Evolutionary conservation across 441 rosid genomes (phyloP).

Genomic region (Dalechampia spathulata): DNA sequence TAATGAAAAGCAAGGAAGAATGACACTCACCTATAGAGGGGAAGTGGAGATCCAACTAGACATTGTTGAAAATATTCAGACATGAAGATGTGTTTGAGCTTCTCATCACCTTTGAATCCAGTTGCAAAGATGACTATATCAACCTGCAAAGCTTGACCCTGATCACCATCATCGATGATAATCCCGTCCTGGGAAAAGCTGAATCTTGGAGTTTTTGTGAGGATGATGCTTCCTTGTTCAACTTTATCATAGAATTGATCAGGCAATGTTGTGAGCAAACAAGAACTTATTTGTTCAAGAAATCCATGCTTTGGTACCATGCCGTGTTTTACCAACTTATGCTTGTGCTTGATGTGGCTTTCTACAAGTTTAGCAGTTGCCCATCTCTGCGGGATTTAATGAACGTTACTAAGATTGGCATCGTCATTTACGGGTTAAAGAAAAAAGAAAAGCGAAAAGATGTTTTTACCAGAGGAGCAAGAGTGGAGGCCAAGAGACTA

Average conservation of each 20-base stretch:
- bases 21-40: conserved; percentile 38
- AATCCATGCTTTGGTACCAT: conserved; percentile 42
- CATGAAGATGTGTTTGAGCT: conserved; percentile 28
- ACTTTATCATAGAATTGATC: conserved; percentile 36
- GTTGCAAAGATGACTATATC: conserved; percentile 42
- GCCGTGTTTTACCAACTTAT: conserved; percentile 28
- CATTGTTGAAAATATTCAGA: conserved; percentile 19
- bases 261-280: conserved; percentile 26
- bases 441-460: background rate
- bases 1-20: no score
- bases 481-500: conserved; percentile 4
- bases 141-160: conserved; percentile 14
- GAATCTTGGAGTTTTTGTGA: conserved; percentile 33
- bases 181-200: conserved; percentile 33
- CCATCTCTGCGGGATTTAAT: conserved; percentile 29
- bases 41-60: conserved; percentile 29
- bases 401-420: no score
- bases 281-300: conserved; percentile 23
- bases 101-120: conserved; percentile 37
- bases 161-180: conserved; percentile 25
- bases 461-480: conserved; percentile 14
- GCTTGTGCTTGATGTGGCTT: conserved; percentile 26
- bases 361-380: conserved; percentile 35
- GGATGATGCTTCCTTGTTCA: conserved; percentile 37
- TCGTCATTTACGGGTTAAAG: no score